Base-by-base conservation (phyloP, 768 basidiomycete genomes). In the Tricholoma terreum region DNA sequence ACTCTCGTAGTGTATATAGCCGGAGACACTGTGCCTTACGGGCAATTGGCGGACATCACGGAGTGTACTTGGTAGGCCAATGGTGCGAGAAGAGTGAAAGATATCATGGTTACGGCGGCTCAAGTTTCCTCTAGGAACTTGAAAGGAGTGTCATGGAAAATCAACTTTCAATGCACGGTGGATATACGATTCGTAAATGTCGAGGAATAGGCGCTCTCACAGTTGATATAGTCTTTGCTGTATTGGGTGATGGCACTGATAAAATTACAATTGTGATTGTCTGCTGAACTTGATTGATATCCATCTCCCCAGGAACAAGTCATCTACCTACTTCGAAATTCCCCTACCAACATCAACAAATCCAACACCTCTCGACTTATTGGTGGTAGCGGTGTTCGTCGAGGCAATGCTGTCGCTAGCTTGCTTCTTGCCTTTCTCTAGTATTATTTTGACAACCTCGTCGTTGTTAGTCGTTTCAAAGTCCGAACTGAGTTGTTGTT, bases 401-500 rank as follows among this genome's bases (percentile, higher is more conserved):
- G 71, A 61, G 38, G 67, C 61, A 54, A 84, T 71, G 19, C 73
- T 77, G 17, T 87, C 86, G 10, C 75, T 73, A 4, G 75, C 55
- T 63, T 90, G 83, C 52, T 80, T 75, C 55, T 71, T 81, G 43
- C 92, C 92, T 56, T 83, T 82, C 69, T 83, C 63, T 57, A 94
- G 77, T 57, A 94, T 77, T 19, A 69, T 67, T 48, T 71, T 66
- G 40, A 89, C 72, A 8, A 89, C 86, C 2, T 90, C 89, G 17
- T 75, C 68, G 40, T 92, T 85, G 49, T 84, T 86, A 63, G 75
- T 69, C 3, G 86, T 81, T 15, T 78, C 84, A 62, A 95, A 94
- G 34, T 75, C 75, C 55, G 72, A 87, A 42, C 92, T 90, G 55
- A 95, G 84, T 65, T 92, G 86, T 68, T 94, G 93, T 50, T 88